These are phyloP conservation scores for Fusarium musae DNA, from an alignment of 2,329 filamentous ascomycete genomes.

Conservation along the genomic window DNA sequence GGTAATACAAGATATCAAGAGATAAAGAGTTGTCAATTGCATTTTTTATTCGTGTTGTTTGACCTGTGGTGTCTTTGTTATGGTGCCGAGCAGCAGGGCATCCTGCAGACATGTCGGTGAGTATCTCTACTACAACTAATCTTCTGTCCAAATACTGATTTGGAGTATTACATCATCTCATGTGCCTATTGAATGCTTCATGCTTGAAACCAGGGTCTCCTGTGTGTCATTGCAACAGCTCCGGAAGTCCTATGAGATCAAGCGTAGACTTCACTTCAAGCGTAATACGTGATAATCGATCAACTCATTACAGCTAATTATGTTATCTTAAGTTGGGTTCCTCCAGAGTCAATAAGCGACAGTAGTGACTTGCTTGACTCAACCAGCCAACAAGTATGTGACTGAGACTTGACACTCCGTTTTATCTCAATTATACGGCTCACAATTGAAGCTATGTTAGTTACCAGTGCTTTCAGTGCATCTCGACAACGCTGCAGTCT, in stretches of 20 bases:
- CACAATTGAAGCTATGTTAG: too few relatives aligned
- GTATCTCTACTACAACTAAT: too few relatives aligned
- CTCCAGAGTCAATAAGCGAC: too few relatives aligned
- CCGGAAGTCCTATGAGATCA: background rate
- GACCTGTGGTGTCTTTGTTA: background rate
- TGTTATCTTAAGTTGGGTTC: too few relatives aligned
- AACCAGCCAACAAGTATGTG: too few relatives aligned
- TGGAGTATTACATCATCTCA: too few relatives aligned
- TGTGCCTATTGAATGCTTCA: too few relatives aligned
- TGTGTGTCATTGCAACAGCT: background rate
- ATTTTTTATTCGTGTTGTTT: background rate
- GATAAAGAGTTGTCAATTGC: too few relatives aligned
- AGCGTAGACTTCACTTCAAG: too few relatives aligned
- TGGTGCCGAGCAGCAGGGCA: background rate
- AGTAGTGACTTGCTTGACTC: too few relatives aligned
- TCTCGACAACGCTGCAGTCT: rapidly evolving
- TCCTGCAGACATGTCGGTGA: background rate
- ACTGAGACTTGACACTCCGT: background rate
- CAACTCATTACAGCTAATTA: too few relatives aligned
- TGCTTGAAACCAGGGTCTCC: background rate
- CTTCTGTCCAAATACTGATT: background rate
- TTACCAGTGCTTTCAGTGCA: rapidly evolving
- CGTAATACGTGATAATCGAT: too few relatives aligned
- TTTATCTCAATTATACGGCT: background rate
- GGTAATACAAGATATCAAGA: rapidly evolving